These are phyloP conservation scores for Pythium sp. DNA, from an alignment of 352 stramenopile genomes.

Conservation along the genomic window DNA sequence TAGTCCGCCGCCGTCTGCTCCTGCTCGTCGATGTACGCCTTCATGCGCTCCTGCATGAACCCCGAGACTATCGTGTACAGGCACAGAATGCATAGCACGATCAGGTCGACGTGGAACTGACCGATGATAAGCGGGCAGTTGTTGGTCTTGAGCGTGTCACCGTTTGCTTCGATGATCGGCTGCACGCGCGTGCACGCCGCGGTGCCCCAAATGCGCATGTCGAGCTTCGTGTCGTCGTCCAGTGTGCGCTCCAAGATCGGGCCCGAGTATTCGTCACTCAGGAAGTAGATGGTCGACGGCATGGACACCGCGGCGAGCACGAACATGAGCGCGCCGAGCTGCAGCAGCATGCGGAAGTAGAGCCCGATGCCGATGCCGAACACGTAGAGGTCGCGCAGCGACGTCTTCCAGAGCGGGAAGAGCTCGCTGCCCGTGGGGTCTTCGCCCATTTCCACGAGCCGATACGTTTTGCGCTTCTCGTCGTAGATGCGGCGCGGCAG, in stretches of 20 bases:
- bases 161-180: conserved; percentile 17
- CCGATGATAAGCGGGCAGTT: conserved; percentile 49
- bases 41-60: conserved; percentile 39
- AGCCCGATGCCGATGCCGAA: conserved; percentile 78
- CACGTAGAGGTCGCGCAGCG: conserved; percentile 50
- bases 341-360: conserved; percentile 75
- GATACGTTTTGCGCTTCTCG: conserved; percentile 38
- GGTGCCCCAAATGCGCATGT: conserved; percentile 51
- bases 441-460: conserved; percentile 69
- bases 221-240: conserved; percentile 32
- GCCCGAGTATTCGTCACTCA: conserved; percentile 58
- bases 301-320: conserved; percentile 55
- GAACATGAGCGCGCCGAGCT: conserved; percentile 49
- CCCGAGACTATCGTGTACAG: conserved; percentile 45
- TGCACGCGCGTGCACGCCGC: conserved; percentile 53
- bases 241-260: conserved; percentile 25
- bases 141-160: conserved; percentile 23
- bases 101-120: conserved; percentile 58
- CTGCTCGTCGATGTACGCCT: conserved; percentile 47
- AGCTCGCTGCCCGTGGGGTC: conserved; percentile 46
- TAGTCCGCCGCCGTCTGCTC: conserved; percentile 76
- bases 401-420: conserved; percentile 62
- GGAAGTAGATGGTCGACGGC: conserved; percentile 66
- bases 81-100: conserved; percentile 43
- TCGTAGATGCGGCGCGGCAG: conserved; percentile 48